Evolutionary conservation across 148 eudicot genomes (phyloP).

Genomic region (Camellia granthamiana): DNA sequence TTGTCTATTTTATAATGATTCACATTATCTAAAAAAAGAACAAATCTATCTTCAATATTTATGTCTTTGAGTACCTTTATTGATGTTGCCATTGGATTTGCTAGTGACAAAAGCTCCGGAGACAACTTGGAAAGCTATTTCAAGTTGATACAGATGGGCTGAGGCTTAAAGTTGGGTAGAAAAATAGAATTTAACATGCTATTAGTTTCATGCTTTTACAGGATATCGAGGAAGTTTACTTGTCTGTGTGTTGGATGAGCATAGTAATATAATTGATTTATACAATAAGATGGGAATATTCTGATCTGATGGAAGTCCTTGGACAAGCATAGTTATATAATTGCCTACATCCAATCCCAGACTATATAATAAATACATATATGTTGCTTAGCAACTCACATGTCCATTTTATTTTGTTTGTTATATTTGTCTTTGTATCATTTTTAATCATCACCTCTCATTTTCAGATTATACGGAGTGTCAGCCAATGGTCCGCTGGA

Average conservation of each 20-base stretch:
- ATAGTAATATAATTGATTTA: too few relatives aligned
- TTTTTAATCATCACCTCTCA: slow-evolving; percentile 14
- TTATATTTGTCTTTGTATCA: slow-evolving; percentile 5
- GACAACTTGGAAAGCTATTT: not conserved
- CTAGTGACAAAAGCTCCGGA: too few relatives aligned
- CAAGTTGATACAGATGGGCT: not conserved
- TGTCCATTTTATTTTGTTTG: not conserved
- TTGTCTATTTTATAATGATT: not conserved
- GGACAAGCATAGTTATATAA: not conserved
- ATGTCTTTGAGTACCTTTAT: not conserved
- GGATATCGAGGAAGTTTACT: slow-evolving; percentile 2
- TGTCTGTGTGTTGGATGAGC: not conserved
- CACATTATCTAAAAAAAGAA: not conserved
- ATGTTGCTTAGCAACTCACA: not conserved
- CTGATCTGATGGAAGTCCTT: not conserved
- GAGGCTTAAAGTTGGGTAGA: not conserved
- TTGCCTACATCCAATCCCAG: not conserved
- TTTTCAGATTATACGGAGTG: slow-evolving; percentile 86
- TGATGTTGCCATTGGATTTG: not conserved
- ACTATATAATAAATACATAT: not conserved
- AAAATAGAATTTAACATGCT: not conserved
- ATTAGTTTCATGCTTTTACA: not conserved
- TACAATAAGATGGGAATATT: not conserved
- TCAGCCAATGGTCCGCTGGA: slow-evolving; percentile 99
- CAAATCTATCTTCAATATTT: not conserved